Evolutionary conservation across 2,329 filamentous ascomycete species (phyloP).

Genomic region (Fusarium sp.): DNA sequence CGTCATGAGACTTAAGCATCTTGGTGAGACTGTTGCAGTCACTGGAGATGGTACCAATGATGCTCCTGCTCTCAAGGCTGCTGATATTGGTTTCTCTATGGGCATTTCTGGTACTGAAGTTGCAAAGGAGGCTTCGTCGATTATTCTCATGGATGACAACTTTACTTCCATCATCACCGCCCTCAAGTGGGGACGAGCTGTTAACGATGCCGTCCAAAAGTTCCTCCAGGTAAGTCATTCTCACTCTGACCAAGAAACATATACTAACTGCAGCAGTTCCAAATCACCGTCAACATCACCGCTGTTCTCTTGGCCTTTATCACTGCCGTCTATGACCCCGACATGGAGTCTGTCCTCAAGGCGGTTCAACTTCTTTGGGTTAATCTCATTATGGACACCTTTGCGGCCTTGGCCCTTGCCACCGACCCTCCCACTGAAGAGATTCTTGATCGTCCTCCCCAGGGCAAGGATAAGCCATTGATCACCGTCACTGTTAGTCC

Average conservation of each 20-base stretch:
- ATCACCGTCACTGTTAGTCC: background rate
- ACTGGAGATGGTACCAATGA: background rate
- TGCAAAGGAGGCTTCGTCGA: background rate
- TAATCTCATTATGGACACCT: slow-evolving; percentile 77
- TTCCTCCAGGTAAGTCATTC: background rate
- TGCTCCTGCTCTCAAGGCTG: background rate
- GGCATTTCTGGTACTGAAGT: background rate
- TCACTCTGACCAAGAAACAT: background rate
- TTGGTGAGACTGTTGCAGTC: background rate
- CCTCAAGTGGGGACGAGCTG: background rate
- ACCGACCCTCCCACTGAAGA: background rate
- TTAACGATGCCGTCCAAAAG: background rate
- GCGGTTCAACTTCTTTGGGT: slow-evolving; percentile 76
- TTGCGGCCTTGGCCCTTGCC: slow-evolving; percentile 71
- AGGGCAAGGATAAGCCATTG: background rate
- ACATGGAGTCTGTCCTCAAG: slow-evolving; percentile 72
- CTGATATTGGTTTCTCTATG: background rate
- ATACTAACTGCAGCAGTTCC: background rate
- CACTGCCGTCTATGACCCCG: background rate
- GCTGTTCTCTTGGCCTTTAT: background rate
- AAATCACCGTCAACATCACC: background rate
- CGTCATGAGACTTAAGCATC: background rate
- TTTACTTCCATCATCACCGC: slow-evolving; percentile 1
- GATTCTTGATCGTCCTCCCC: background rate
- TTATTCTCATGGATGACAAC: background rate